Evolutionary conservation across 805 yeast genomes (phyloP).

Genomic region (Lipomyces japonicus): DNA sequence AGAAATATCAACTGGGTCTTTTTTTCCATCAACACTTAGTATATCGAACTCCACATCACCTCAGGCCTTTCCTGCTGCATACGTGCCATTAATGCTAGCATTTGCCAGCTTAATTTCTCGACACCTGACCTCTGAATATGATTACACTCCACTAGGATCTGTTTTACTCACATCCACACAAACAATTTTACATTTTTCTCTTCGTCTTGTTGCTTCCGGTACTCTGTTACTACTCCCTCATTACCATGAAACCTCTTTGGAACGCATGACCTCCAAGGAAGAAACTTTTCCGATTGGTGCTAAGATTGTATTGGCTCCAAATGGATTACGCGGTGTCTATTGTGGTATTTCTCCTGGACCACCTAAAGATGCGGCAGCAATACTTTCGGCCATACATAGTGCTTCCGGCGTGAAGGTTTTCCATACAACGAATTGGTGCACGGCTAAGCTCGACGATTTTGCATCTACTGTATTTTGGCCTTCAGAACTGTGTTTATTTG

Average conservation of each 20-base stretch:
- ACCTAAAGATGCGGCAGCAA: slow-evolving; percentile 21
- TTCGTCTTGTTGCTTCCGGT: slow-evolving; percentile 24
- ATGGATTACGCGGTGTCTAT: slow-evolving; percentile 16
- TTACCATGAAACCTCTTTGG: slow-evolving; percentile 9
- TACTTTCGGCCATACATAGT: slow-evolving; percentile 10
- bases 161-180: slow-evolving; percentile 17
- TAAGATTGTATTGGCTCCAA: slow-evolving; percentile 20
- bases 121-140: slow-evolving; percentile 16
- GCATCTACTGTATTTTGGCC: slow-evolving; percentile 31
- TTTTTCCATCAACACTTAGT: slow-evolving; percentile 24
- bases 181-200: slow-evolving; percentile 8
- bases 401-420: slow-evolving; percentile 21
- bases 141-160: slow-evolving; percentile 26
- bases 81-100: slow-evolving; percentile 27
- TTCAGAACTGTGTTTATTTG: slow-evolving; percentile 29
- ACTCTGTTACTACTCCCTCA: slow-evolving; percentile 20
- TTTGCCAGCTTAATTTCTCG: slow-evolving; percentile 19
- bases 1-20: slow-evolving; percentile 29
- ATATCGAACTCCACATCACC: slow-evolving; percentile 14
- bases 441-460: slow-evolving; percentile 16
- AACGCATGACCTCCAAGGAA: slow-evolving; percentile 4
- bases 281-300: slow-evolving; percentile 6
- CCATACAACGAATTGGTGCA: slow-evolving; percentile 20
- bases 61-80: slow-evolving; percentile 26
- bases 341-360: slow-evolving; percentile 9